Base-by-base conservation (phyloP, 2,329 filamentous ascomycete species). In the Fusarium tanahbumbuense region DNA sequence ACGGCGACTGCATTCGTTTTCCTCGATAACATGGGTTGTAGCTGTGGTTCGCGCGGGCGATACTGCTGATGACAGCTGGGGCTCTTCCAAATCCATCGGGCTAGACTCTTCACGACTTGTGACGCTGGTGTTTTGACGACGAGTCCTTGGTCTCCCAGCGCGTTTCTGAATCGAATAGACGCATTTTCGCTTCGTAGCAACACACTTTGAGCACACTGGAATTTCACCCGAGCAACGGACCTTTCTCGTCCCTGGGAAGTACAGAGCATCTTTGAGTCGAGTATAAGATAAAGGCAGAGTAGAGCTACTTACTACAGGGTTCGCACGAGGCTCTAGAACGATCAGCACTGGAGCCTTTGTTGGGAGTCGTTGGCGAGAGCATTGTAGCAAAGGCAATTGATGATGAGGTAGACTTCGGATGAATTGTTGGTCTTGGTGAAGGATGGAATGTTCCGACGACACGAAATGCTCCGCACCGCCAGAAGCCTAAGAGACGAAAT, bases 151-250 rank as follows among this genome's bases (percentile, higher is more conserved):
- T 23, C 57, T 60, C 2, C 42, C 32, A 4, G 57, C 54, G 10
- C 27, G 25, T 15, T 58, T 60, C 5, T 44, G 44, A 3, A 48
- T 23, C 12, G 55, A 61, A 41, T 50, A 61, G 7, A 27, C 20
- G 23, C 27, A 42, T 20, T 32, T n/a, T 20, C 56, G 44, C 25
- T 44, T 28, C 1, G 58, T 50, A 34, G 34, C 6, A 23, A 47
- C 18, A n/a, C 11, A 61, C 28, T 50, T 34, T 3, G 55, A 28
- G 30, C 34, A 42, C 12, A 50, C 30, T 18, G 54, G 55, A 34
- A 23, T 28, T 50, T 61, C 34, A 20, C 55, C 42, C 3, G 58
- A 50, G 32, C 55, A 60, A 42, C 55, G 58, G 55, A 59, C 58
- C 58, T 61, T 61, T 60, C 55, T 22, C 16, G 34, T n/a, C 23